Percentiles rank a stretch among this genome's conserved stretches.
These are phyloP conservation scores for Volvox reticuliferus DNA, from an alignment of 139 green algal species.

Conservation along the genomic window DNA sequence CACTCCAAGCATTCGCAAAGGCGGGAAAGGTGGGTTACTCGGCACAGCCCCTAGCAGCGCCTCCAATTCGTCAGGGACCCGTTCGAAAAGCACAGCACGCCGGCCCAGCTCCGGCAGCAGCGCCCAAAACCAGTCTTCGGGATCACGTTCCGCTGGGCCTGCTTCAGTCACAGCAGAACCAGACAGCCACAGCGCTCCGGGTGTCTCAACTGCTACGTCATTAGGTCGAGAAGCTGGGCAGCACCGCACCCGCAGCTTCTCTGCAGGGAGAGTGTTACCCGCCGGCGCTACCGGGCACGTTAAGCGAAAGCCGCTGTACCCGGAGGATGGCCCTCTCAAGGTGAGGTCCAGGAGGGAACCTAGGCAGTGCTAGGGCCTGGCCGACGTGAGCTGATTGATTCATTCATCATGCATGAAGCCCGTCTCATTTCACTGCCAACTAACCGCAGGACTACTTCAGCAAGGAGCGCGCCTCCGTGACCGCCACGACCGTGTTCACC, in stretches of 20 bases:
- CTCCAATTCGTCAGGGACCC: background rate
- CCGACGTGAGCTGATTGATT: no score
- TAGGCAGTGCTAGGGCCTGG: no score
- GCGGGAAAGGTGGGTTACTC: background rate
- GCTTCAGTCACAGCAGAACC: no score
- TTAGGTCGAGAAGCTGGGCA: background rate
- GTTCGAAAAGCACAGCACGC: background rate
- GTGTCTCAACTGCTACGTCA: no score
- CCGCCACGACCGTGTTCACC: slow-evolving; percentile 43
- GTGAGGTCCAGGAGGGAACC: background rate
- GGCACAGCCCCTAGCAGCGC: background rate
- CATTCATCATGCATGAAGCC: no score
- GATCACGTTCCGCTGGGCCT: no score
- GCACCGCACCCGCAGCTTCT: slow-evolving; percentile 20
- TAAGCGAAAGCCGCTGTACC: slow-evolving; percentile 34
- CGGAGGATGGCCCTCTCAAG: slow-evolving; percentile 32
- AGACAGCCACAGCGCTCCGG: no score
- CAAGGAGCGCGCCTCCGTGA: slow-evolving; percentile 44
- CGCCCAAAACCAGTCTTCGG: no score
- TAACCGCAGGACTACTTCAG: slow-evolving; percentile 40
- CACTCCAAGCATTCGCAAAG: background rate
- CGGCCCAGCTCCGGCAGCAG: slow-evolving; percentile 9
- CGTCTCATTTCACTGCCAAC: background rate
- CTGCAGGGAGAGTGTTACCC: background rate
- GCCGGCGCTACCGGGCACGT: background rate